phyloP scores from a whole-genome alignment of 169 alveolate genomes.

The Plasmodium adleri region DNA sequence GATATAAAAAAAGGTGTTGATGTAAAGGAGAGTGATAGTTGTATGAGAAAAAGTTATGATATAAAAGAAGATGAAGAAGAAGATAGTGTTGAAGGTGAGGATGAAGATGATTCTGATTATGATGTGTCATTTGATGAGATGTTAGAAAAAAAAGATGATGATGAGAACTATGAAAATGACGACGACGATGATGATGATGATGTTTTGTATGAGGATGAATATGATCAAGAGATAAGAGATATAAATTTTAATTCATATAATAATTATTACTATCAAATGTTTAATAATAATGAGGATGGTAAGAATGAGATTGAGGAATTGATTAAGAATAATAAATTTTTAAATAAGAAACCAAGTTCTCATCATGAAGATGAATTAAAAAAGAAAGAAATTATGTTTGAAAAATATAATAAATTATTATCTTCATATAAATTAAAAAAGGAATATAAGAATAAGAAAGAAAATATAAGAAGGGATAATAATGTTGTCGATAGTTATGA shows the following conservation, averaged over 20 bases:
- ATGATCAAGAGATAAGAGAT: constrained; percentile 27
- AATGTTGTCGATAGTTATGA: background rate
- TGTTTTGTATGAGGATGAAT: constrained; percentile 30
- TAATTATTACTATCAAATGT: constrained; percentile 30
- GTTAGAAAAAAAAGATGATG: constrained; percentile 28
- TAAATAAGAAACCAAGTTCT: background rate
- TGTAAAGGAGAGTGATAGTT: constrained; percentile 3
- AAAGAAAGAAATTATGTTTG: constrained; percentile 24
- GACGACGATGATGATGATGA: constrained; percentile 43
- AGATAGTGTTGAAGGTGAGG: background rate
- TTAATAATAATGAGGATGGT: constrained; percentile 22
- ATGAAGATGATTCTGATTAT: constrained; percentile 8
- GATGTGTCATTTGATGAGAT: constrained; percentile 7
- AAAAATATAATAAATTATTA: constrained; percentile 48
- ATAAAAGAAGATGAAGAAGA: background rate
- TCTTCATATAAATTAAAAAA: constrained; percentile 6
- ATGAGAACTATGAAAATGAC: constrained; percentile 20
- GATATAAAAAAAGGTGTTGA: background rate
- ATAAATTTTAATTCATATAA: constrained; percentile 56
- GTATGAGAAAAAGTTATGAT: background rate
- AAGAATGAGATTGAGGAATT: background rate
- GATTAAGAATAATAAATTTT: background rate
- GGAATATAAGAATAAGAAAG: constrained; percentile 8
- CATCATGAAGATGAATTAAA: constrained; percentile 11
- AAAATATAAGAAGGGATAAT: background rate